A percentile compares a stretch with the other conserved stretches of the same genome.
Evolutionary conservation across 2,329 filamentous ascomycete species (phyloP).

Genomic region (Fusarium floridanum): DNA sequence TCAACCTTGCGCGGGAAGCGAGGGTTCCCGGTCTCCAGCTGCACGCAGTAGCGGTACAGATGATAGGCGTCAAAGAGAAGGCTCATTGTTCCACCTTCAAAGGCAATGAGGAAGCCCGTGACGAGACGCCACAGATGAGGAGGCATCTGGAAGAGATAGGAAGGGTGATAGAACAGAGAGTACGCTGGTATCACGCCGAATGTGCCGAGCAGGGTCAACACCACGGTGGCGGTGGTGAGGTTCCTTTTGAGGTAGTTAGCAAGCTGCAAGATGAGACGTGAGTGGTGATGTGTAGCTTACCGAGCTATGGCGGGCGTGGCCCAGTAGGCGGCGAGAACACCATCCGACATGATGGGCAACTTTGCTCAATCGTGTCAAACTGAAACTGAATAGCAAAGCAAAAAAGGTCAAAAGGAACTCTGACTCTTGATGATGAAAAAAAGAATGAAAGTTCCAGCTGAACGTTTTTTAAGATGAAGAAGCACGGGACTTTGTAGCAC

Average conservation of each 20-base stretch:
- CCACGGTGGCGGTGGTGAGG: slow-evolving; percentile 71
- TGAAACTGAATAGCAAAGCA: slow-evolving; percentile 27
- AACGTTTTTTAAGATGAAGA: slow-evolving; percentile 35
- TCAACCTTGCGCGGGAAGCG: slow-evolving; percentile 83
- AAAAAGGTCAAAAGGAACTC: slow-evolving; percentile 17
- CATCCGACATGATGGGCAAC: slow-evolving; percentile 52
- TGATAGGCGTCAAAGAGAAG: slow-evolving; percentile 82
- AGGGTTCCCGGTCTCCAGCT: slow-evolving; percentile 78
- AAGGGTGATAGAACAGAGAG: slow-evolving; percentile 52
- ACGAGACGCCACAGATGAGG: slow-evolving; percentile 60
- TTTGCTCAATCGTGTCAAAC: slow-evolving; percentile 46
- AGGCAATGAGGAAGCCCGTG: slow-evolving; percentile 58
- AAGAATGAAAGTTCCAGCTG: slow-evolving; percentile 9
- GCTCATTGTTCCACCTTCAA: slow-evolving; percentile 49
- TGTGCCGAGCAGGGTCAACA: slow-evolving; percentile 71
- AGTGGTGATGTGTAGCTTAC: slow-evolving; percentile 46
- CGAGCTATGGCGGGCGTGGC: slow-evolving; percentile 57
- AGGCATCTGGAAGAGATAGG: slow-evolving; percentile 63
- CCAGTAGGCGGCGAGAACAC: slow-evolving; percentile 53
- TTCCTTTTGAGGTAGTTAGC: slow-evolving; percentile 68
- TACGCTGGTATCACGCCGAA: slow-evolving; percentile 66
- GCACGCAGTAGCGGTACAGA: slow-evolving; percentile 81
- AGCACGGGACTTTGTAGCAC: slow-evolving; percentile 39
- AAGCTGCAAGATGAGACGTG: not conserved
- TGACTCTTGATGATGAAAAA: slow-evolving; percentile 7